phyloP scores from a whole-genome alignment of 208 protist genomes.

The Porcisia hertigi region DNA sequence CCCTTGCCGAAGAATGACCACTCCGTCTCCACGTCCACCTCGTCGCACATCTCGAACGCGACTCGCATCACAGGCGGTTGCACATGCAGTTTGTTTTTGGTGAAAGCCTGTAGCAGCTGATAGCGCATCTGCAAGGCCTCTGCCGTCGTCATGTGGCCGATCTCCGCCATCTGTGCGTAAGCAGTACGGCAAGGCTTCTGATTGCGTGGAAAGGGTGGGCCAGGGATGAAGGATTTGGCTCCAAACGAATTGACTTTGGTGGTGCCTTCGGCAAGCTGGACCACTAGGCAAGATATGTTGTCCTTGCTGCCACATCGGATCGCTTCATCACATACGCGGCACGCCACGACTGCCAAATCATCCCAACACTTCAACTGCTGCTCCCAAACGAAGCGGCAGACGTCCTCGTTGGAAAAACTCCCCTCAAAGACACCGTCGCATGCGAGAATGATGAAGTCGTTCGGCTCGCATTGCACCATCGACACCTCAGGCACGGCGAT shows the following conservation, averaged over 20 bases:
- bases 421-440: constrained; percentile 93
- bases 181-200: constrained; percentile 69
- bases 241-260: constrained; percentile 55
- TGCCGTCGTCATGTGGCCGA: constrained; percentile 45
- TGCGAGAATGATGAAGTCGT: constrained; percentile 84
- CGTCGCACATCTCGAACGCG: constrained; percentile 89
- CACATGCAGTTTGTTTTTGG: constrained; percentile 56
- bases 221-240: constrained; percentile 67
- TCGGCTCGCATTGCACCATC: constrained; percentile 53
- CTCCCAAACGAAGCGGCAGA: constrained; percentile 72
- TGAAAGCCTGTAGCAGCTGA: constrained; percentile 67
- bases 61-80: constrained; percentile 71
- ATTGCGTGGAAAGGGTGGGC: constrained; percentile 73
- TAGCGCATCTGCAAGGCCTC: constrained; percentile 71
- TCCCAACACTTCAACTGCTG: constrained; percentile 61
- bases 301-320: constrained; percentile 90
- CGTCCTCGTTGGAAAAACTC: constrained; percentile 86
- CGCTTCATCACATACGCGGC: constrained; percentile 86
- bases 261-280: constrained; percentile 68
- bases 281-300: constrained; percentile 90
- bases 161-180: constrained; percentile 76
- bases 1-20: constrained; percentile 79
- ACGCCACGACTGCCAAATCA: constrained; percentile 77
- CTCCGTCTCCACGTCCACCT: constrained; percentile 84
- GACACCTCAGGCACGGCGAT: constrained; percentile 86